These are phyloP conservation scores for Tilletia setariae DNA, from an alignment of 1,284 basidiomycete genomes.

Conservation along the genomic window DNA sequence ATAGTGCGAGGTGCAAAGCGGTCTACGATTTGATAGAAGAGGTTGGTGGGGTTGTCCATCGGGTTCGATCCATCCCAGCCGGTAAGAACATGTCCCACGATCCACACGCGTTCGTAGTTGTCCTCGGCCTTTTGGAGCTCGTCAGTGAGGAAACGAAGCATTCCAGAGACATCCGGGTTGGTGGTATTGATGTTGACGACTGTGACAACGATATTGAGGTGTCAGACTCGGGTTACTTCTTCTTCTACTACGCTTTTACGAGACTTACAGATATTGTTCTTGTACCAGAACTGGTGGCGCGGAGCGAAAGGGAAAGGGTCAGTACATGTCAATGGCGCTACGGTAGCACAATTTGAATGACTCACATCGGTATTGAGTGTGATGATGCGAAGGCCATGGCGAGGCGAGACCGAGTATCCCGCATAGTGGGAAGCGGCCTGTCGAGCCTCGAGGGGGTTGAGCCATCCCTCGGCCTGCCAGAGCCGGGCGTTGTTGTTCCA, in stretches of 20 bases:
- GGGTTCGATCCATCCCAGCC: conserved; percentile 70
- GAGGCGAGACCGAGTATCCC: conserved; percentile 68
- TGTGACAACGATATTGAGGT: conserved; percentile 58
- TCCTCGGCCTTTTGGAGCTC: conserved; percentile 63
- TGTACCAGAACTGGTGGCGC: conserved; percentile 54
- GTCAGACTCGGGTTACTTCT: too few species aligned
- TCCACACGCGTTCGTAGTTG: conserved; percentile 62
- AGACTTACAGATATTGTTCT: conserved; percentile 6
- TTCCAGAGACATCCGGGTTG: conserved; percentile 68
- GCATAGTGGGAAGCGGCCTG: conserved; percentile 69
- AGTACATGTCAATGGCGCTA: neutral
- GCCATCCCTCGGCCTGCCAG: conserved; percentile 63
- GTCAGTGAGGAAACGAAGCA: conserved; percentile 73
- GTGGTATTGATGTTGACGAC: conserved; percentile 73
- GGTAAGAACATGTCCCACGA: conserved; percentile 71
- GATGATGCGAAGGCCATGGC: conserved; percentile 69
- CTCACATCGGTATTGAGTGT: conserved; percentile 69
- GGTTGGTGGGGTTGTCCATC: conserved; percentile 47
- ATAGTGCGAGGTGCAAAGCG: conserved; percentile 74
- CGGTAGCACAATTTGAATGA: conserved; percentile 8
- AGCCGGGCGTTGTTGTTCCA: conserved; percentile 46
- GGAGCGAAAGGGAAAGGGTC: neutral
- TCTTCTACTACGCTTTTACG: too few species aligned
- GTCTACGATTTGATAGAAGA: conserved; percentile 64
- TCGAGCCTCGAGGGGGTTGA: conserved; percentile 63